Base-by-base conservation (phyloP, 768 basidiomycete species). In the Xerocomellus dryophilus region DNA sequence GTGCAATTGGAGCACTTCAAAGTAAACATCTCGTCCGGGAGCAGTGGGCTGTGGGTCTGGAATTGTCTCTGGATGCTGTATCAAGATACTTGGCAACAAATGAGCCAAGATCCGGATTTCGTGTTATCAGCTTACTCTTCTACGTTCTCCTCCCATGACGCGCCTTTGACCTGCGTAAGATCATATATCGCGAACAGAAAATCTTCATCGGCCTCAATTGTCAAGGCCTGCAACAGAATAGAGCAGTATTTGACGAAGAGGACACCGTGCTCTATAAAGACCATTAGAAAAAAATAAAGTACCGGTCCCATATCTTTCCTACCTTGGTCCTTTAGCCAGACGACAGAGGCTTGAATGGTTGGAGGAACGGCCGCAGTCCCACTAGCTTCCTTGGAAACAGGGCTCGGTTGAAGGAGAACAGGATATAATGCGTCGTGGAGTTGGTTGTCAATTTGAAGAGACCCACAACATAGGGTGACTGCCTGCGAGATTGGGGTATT, bases 181-280 rank as follows among this genome's bases (percentile, higher is more conserved):
- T 99, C 96, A 63, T 94, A 88, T 10, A 98, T 71, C 1, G 95
- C 84, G 63, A 93, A 98, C 36, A 98, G 70, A 57, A 99, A 85
- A 71, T 98, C 97, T 72, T 99, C 97, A 66, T 99, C 97, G n/a
- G 90, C 82, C 65, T 98, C 94, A 15, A 99, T 84, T 0, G 93
- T 97, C 70, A 98, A 76, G 3, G 95, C 91, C 67, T 99, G 97
- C 15, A 99, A 75, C 14, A 99, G 74, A 47, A 98, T 81, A 2
- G 95, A 95, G 50, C 92, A 96, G 65, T 98, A 98, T 72, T 98
- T 98, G 75, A 99, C 80, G 69, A 97, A 98, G n/a, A 93, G 71
- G 9, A 99, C 97, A 17, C 97, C 97, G 60, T 98, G 97, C n/a
- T 88, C 97, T 99, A 50, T 39, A 12, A 45, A 43, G 14, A 15